Conservation (phyloP, 257 asterid species). For the Anisodus acutangulus region DNA sequence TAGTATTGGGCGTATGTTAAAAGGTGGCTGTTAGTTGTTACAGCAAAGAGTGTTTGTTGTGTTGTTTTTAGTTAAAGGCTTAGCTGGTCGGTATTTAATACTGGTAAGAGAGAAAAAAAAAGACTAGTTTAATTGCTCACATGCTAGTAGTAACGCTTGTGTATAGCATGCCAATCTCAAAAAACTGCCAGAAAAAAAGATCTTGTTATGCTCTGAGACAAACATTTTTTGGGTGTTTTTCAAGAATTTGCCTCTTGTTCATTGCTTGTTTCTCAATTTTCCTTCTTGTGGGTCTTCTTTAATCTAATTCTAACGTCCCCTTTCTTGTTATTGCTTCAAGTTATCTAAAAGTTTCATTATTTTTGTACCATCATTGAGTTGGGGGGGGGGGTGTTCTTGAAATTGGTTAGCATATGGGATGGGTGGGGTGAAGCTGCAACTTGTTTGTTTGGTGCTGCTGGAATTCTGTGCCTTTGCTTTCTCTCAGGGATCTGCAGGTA, state of each 20-base stretch:
- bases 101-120: background rate
- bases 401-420: constrained; percentile 47
- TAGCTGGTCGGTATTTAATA: constrained; percentile 41
- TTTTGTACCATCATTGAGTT: constrained; percentile 37
- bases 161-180: constrained; percentile 58
- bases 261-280: constrained; percentile 75
- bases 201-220: constrained; percentile 20
- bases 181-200: constrained; percentile 29
- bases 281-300: constrained; percentile 41
- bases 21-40: constrained; percentile 34
- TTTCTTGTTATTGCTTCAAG: constrained; percentile 58
- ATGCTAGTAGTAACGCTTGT: constrained; percentile 64
- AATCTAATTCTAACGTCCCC: constrained; percentile 41
- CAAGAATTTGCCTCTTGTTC: constrained; percentile 41
- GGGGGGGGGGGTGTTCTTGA: constrained; percentile 10
- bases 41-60: constrained; percentile 35
- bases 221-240: constrained; percentile 39
- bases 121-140: constrained; percentile 54
- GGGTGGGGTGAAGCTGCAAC: constrained; percentile 57
- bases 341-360: constrained; percentile 31
- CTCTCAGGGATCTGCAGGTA: constrained; percentile 78
- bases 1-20: background rate
- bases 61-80: constrained; percentile 27
- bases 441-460: constrained; percentile 56
- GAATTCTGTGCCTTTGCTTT: constrained; percentile 51